These are phyloP conservation scores for Picea mariana DNA, from an alignment of 83 land plant species.

Conservation along the genomic window DNA sequence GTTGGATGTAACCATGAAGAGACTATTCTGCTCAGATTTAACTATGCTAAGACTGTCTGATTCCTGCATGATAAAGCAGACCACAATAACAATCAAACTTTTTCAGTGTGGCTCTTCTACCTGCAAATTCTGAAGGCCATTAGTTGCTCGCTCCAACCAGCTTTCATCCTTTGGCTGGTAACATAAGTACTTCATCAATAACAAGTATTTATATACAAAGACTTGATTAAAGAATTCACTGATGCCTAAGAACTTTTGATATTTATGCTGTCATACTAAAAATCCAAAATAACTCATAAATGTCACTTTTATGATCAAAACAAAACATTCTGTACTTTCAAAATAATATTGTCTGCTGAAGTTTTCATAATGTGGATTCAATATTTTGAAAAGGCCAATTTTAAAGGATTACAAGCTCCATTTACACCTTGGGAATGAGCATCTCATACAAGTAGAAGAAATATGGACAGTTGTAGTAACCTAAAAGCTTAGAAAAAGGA, in stretches of 20 bases:
- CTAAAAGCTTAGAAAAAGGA: not conserved
- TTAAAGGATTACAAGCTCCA: not conserved
- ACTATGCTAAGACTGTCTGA: not conserved
- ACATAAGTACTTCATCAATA: not conserved
- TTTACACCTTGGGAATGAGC: not conserved
- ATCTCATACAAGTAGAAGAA: not conserved
- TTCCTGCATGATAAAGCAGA: not conserved
- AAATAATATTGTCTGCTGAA: not conserved
- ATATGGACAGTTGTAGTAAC: not conserved
- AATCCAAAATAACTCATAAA: not conserved
- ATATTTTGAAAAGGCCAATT: not conserved
- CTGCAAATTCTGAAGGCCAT: slow-evolving; percentile 78
- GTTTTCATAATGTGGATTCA: not conserved
- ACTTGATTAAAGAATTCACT: not conserved
- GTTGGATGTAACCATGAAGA: not conserved
- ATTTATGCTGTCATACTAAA: not conserved
- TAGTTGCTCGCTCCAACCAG: slow-evolving; percentile 72
- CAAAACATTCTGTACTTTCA: not conserved
- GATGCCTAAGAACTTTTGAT: not conserved
- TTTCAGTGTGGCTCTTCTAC: slow-evolving; percentile 31
- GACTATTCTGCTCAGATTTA: not conserved
- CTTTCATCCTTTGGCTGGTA: slow-evolving; percentile 77
- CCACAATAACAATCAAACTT: not conserved
- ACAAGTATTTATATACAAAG: not conserved
- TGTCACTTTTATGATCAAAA: not conserved